phyloP scores from a whole-genome alignment of 441 rosid species.

The Arabidopsis hybrid region DNA sequence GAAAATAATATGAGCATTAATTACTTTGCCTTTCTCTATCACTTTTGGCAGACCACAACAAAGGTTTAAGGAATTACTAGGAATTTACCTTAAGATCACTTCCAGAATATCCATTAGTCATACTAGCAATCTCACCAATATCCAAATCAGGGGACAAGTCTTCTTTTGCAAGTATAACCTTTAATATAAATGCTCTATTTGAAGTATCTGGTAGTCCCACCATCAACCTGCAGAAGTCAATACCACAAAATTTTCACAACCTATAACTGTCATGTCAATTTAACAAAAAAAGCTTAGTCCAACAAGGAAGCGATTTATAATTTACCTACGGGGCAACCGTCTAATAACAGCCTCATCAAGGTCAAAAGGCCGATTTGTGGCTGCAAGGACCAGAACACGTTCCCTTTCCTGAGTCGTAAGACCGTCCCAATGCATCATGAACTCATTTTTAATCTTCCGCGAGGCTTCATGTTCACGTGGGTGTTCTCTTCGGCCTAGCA shows the following conservation, averaged over 20 bases:
- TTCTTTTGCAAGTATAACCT: slow-evolving; percentile 81
- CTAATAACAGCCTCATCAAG: slow-evolving; percentile 97
- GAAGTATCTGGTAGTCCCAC: slow-evolving; percentile 85
- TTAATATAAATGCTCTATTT: slow-evolving; percentile 77
- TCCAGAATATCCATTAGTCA: slow-evolving; percentile 95
- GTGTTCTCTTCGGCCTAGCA: slow-evolving; percentile 92
- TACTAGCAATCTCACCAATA: slow-evolving; percentile 72
- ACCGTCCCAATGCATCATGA: slow-evolving; percentile 96
- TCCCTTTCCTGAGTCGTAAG: slow-evolving; percentile 88
- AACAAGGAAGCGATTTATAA: background rate
- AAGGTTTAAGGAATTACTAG: slow-evolving; percentile 7
- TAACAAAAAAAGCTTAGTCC: background rate
- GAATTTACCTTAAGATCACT: slow-evolving; percentile 82
- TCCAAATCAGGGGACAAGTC: slow-evolving; percentile 71
- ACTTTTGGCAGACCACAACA: background rate
- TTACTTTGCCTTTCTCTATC: background rate
- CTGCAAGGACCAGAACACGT: slow-evolving; percentile 91
- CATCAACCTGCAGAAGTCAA: slow-evolving; percentile 73
- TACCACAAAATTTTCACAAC: slow-evolving; percentile 9
- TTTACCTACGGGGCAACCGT: slow-evolving; percentile 92
- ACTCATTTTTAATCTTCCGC: slow-evolving; percentile 97
- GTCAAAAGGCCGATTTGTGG: slow-evolving; percentile 94
- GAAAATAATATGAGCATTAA: slow-evolving; percentile 6
- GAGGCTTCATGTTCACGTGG: slow-evolving; percentile 92
- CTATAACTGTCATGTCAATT: background rate